Conservation (phyloP, 108 stramenopile species). For the Pseudonitzschia pungens region DNA sequence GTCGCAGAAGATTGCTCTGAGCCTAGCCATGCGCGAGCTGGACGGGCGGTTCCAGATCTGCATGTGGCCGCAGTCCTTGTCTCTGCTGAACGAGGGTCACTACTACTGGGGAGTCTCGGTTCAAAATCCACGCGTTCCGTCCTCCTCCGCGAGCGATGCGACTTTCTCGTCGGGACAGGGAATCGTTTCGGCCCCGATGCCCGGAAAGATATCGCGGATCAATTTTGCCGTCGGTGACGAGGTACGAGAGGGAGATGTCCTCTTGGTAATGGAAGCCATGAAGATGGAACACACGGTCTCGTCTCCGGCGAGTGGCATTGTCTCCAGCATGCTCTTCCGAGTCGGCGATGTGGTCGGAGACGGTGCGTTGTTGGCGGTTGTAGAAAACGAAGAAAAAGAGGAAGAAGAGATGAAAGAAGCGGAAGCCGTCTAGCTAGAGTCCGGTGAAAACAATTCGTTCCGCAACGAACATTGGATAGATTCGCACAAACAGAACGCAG, state of each 20-base stretch:
- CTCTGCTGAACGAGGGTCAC: not conserved
- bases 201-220: slow-evolving; percentile 77
- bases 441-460: too few species aligned
- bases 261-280: slow-evolving; percentile 90
- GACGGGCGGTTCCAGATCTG: slow-evolving; percentile 38
- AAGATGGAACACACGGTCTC: slow-evolving; percentile 87
- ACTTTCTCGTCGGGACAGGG: slow-evolving; percentile 9
- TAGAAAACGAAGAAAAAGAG: slow-evolving; percentile 39
- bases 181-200: slow-evolving; percentile 79
- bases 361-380: slow-evolving; percentile 47
- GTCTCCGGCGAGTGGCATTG: slow-evolving; percentile 57
- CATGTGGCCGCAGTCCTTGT: slow-evolving; percentile 40
- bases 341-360: slow-evolving; percentile 68
- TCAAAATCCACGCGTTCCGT: slow-evolving; percentile 21
- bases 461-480: too few species aligned
- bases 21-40: slow-evolving; percentile 13
- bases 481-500: too few species aligned
- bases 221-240: slow-evolving; percentile 52
- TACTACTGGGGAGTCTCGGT: slow-evolving; percentile 26
- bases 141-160: not conserved
- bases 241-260: slow-evolving; percentile 63
- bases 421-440: too few species aligned
- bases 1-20: slow-evolving; percentile 14
- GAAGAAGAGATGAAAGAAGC: not conserved
- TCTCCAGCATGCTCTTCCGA: slow-evolving; percentile 34